Evolutionary conservation across 1,139 yeast genomes (phyloP), one percentile per base, ranked within the genome.

Genomic region (Martiniozyma asiatica): DNA sequence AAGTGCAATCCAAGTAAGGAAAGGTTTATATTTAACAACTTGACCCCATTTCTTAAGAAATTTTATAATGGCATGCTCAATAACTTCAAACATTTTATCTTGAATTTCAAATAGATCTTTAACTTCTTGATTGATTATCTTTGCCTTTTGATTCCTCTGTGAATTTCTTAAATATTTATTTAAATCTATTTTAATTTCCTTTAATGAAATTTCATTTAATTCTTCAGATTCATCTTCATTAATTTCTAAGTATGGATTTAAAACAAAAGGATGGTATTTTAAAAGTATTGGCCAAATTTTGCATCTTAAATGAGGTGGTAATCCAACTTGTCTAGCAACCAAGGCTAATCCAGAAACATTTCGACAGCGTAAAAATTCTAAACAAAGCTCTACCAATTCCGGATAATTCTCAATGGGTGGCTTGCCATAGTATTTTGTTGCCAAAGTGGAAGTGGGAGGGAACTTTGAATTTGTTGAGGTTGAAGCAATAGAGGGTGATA

Each of bases 1-100:
- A 26, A 82, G 58, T 0, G 94, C 96, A 14, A 81, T 70, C 94
- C 95, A 85, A 1, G 89, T 65, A 47, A 84, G 62, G 0, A 92
- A 85, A 30, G 77, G 67, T 51, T 82, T 93, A 50, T 85, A 87
- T 38, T 76, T 76, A 35, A 81, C 68, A 37, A 76, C 64, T 25
- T 65, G 62, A 8, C 93, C 85, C 94, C 94, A 85, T 56, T 81
- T 81, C 14, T 56, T 55, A 29, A 79, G 56, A 48, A 85, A 87
- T 36, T 65, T 66, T 30, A 64, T 50, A 12, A 85, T 66, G 2
- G 94, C 65, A 22, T 60, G 59, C 44, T 77, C 77, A 37, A 84
- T 57, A 1, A 64, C 58, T 14, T 65, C 66, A 36, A 76, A 65
- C n/a, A 75, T 61, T 35, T 65, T 62, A 32, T 55, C 56, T 45